Evolutionary conservation across 1,284 basidiomycete species (phyloP).

Genomic region (Macrocystidia cucumis): DNA sequence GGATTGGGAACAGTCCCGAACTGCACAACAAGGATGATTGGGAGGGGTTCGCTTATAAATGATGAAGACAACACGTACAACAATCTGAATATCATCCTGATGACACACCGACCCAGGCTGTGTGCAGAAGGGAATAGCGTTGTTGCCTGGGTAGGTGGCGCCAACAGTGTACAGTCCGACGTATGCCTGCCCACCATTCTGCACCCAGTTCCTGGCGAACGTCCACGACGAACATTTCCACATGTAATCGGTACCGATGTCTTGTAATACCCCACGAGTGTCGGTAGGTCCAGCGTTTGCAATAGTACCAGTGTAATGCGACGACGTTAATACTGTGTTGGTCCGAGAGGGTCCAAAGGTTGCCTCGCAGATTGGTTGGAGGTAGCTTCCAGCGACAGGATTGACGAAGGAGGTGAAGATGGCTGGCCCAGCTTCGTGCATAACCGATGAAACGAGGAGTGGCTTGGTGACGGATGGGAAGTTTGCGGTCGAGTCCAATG

Average conservation of each 20-base stretch:
- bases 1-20: constrained; percentile 62
- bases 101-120: constrained; percentile 55
- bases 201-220: constrained; percentile 59
- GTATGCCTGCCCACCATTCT: constrained; percentile 56
- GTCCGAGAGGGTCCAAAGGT: constrained; percentile 47
- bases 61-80: constrained; percentile 34
- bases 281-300: constrained; percentile 30
- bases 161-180: constrained; percentile 66
- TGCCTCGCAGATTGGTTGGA: constrained; percentile 29
- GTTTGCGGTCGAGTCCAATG: constrained; percentile 47
- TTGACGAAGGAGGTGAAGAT: constrained; percentile 40
- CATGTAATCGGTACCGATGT: constrained; percentile 60
- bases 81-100: constrained; percentile 68
- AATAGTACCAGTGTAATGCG: constrained; percentile 38
- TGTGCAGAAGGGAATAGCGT: constrained; percentile 43
- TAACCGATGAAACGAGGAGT: constrained; percentile 62
- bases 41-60: constrained; percentile 3
- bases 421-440: constrained; percentile 57
- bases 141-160: constrained; percentile 62
- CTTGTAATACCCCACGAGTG: constrained; percentile 47
- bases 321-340: constrained; percentile 34
- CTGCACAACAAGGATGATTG: constrained; percentile 21
- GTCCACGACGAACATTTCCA: constrained; percentile 70
- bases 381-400: constrained; percentile 32
- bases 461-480: constrained; percentile 55